Base-by-base conservation (phyloP, 768 basidiomycete genomes). In the Tylopilus rubrobrunneus region DNA sequence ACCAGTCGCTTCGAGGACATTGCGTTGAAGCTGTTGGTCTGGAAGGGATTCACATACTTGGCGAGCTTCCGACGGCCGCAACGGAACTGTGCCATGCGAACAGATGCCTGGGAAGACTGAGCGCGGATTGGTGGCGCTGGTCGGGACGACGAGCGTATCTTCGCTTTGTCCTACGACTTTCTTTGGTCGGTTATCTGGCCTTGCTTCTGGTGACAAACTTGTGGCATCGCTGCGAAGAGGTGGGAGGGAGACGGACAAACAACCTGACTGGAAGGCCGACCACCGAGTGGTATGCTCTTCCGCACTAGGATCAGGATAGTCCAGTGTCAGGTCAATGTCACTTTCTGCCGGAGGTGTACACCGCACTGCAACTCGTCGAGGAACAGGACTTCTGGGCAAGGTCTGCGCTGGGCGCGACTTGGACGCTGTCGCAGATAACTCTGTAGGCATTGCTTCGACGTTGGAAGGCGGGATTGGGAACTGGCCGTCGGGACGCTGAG, bases 181-280 rank as follows among this genome's bases (percentile, higher is more conserved):
- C 15, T 25, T 44, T 39, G 48, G n/a, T n/a, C 19, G 54, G 15
- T 41, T 33, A 25, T 46, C 39, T 19, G 31, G 25, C 21, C 21
- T 31, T 14, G 34, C 17, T 31, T 43, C 52, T 4, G 29, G 36
- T 17, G 51, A 42, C 23, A 41, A 49, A 19, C 19, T 9, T 21
- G n/a, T 34, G 11, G 41, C 48, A 28, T 19, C 19, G 17, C 33
- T 47, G 43, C 17, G 23, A 29, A 23, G 46, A 33, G 40, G 44
- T n/a, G 52, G 46, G 14, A 62, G 29, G n/a, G 2, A 47, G 33
- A 71, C 37, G 21, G 50, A 51, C 39, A 67, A 28, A 29, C 29
- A 19, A 17, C 69, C 69, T 7, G 69, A 71, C 23, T 61, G 65
- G 52, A 70, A 71, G 21, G 57, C 27, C 31, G 36, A 55, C 66